phyloP scores from a whole-genome alignment of 805 yeast species.

The Huiozyma sinensis region DNA sequence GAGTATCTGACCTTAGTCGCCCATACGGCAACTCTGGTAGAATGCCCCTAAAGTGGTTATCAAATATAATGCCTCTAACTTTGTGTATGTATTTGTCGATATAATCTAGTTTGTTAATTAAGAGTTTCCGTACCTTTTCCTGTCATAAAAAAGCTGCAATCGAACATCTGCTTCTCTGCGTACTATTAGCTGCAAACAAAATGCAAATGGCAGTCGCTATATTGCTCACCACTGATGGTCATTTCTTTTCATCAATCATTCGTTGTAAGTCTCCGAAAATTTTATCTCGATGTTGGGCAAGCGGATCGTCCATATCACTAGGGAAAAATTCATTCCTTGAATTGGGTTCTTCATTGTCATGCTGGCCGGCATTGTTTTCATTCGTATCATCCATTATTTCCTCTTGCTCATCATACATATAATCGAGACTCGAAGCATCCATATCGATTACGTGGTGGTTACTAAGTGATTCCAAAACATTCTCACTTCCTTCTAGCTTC shows the following conservation, averaged over 20 bases:
- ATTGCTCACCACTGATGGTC: too few species aligned
- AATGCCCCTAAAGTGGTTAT: not conserved
- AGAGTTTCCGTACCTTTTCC: too few species aligned
- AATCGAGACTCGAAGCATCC: conserved; percentile 14
- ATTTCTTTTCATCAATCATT: conserved; percentile 34
- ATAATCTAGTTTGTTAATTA: not conserved
- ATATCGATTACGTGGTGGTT: conserved; percentile 25
- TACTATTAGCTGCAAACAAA: too few species aligned
- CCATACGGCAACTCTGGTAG: conserved; percentile 38
- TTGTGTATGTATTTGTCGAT: not conserved
- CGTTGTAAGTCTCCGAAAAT: conserved; percentile 48
- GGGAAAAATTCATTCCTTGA: conserved; percentile 47
- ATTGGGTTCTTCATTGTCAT: conserved; percentile 48
- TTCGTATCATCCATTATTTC: conserved; percentile 56
- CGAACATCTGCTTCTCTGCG: too few species aligned
- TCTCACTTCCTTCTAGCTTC: conserved; percentile 12
- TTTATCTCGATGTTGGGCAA: conserved; percentile 53
- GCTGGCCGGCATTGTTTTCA: conserved; percentile 22
- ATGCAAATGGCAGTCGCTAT: too few species aligned
- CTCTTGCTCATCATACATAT: conserved; percentile 43
- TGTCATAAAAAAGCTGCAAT: too few species aligned
- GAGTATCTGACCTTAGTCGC: conserved; percentile 46
- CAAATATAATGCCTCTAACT: not conserved
- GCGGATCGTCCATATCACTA: conserved; percentile 44
- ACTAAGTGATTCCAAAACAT: conserved; percentile 18